Conservation (phyloP, 257 asterid species). For the Salvia hispanica region DNA sequence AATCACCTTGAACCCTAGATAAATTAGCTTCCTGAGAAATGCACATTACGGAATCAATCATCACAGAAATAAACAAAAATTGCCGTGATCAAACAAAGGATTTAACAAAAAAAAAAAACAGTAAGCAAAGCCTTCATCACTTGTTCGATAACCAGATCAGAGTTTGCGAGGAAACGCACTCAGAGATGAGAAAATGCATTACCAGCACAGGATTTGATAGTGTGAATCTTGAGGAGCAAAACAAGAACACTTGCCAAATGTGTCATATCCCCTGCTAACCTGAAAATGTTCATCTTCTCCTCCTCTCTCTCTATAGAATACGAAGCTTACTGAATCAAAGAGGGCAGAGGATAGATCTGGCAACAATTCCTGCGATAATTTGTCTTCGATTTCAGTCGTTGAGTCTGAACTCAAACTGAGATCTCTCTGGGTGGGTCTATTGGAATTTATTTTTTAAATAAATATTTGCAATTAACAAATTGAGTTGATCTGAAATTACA, state of each 20-base stretch:
- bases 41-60: neutral
- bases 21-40: constrained; percentile 1
- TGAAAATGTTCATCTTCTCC: constrained; percentile 73
- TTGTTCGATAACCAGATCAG: constrained; percentile 11
- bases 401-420: constrained; percentile 30
- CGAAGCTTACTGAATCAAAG: neutral
- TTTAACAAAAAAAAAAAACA: neutral
- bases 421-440: constrained; percentile 33
- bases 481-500: too few species aligned
- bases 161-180: neutral
- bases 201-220: constrained; percentile 96
- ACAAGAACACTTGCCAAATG: constrained; percentile 76
- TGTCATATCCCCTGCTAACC: constrained; percentile 82
- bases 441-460: neutral
- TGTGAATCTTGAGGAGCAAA: constrained; percentile 87
- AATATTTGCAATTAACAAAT: too few species aligned
- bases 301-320: constrained; percentile 3
- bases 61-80: neutral
- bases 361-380: constrained; percentile 1
- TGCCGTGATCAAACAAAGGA: constrained; percentile 10
- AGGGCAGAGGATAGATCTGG: constrained; percentile 35
- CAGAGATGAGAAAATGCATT: constrained; percentile 4
- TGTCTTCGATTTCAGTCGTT: constrained; percentile 2
- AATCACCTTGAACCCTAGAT: constrained; percentile 3
- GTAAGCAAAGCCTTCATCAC: neutral